Evolutionary conservation across 345 rosid genomes (phyloP), one percentile per base, ranked within the genome.

Genomic region (Hibiscus syriacus): DNA sequence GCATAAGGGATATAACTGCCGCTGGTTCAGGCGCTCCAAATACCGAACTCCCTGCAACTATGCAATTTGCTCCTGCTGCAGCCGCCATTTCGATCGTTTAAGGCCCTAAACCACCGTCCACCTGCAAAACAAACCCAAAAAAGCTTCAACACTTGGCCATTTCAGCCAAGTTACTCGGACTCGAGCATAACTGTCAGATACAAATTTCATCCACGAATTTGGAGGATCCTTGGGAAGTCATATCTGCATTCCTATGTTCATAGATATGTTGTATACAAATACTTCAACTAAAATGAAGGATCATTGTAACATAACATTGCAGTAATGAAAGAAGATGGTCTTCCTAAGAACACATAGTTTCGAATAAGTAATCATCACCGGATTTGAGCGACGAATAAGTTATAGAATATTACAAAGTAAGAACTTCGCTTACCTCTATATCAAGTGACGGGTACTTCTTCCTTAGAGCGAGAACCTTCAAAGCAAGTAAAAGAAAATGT

Each of bases 31-130:
- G 79, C 23, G 98, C 89, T 72, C 98, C 95, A 19, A 92, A 92
- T 68, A 90, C 94, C 12, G 98, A 92, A 73, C 97, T 88, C 66
- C 91, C 96, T 0, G 88, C 89, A 32, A 86, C 90, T 2, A 86
- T 93, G 84, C 97, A 89, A 83, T 89, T 89, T 43, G 92, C 96
- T 25, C 92, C 90, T 8, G 90, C 96, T 64, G 85, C 79, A 64
- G 98, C 90, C 6, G 97, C 97, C 72, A 66, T 22, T 1, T 79
- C 88, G 14, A 93, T 90, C 8, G 97, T 90, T 9, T 89, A 89
- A 72, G 96, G 94, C 59, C 98, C 96, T 69, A 61, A 61, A 38
- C 65, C 65, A 36, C 48, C 65, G 32, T 58, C 25, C 4, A 58
- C 63, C 63, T 32, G 63, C 43, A n/a, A 30, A 58, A n/a, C 6